phyloP scores from a whole-genome alignment of 805 yeast genomes.

The Teunomyces lycoperdinae region DNA sequence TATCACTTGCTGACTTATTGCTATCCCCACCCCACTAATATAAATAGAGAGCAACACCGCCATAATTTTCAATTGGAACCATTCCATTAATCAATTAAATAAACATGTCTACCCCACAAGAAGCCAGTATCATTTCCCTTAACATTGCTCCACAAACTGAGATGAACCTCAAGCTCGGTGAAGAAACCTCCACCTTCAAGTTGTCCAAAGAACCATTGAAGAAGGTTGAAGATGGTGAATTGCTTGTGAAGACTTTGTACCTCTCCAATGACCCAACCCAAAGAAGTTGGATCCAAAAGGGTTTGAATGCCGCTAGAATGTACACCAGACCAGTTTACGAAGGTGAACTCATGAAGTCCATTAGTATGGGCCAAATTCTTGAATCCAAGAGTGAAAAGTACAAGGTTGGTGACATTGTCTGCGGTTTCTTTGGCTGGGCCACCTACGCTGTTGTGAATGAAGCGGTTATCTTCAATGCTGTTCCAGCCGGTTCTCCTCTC shows the following conservation, averaged over 20 bases:
- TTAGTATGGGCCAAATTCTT: conserved; percentile 50
- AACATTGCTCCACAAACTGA: conserved; percentile 17
- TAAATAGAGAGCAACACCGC: neutral
- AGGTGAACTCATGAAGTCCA: conserved; percentile 44
- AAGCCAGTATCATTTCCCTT: conserved; percentile 13
- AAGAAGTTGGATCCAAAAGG: conserved; percentile 36
- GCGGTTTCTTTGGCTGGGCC: conserved; percentile 45
- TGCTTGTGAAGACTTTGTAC: conserved; percentile 24
- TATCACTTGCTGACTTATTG: neutral
- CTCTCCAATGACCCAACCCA: conserved; percentile 38
- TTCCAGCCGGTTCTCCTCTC: conserved; percentile 20
- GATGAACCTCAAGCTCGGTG: conserved; percentile 17
- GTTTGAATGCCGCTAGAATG: conserved; percentile 17
- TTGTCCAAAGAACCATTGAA: conserved; percentile 13
- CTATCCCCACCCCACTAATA: neutral
- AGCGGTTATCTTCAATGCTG: conserved; percentile 21
- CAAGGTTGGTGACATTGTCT: conserved; percentile 43
- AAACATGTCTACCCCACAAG: conserved; percentile 7
- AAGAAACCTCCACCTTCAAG: conserved; percentile 31
- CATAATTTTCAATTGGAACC: neutral
- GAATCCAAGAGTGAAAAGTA: conserved; percentile 42
- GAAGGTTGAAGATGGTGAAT: conserved; percentile 21
- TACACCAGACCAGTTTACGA: conserved; percentile 32
- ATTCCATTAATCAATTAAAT: neutral
- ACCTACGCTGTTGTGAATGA: conserved; percentile 40